Evolutionary conservation across 306 rosid species (phyloP), one percentile per base, ranked within the genome.

Genomic region (Lablab purpureus): DNA sequence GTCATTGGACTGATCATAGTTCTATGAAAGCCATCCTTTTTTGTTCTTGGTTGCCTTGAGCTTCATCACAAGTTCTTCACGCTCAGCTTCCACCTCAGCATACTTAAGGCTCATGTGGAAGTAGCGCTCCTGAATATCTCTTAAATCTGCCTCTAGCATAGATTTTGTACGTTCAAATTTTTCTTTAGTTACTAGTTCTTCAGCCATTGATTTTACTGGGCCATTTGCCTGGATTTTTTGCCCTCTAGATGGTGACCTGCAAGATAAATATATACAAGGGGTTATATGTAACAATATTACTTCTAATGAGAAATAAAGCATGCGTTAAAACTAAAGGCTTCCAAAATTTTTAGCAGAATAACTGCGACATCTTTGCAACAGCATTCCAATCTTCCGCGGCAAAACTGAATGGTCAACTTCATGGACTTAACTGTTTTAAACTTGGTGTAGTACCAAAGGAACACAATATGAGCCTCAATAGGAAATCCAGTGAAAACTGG

Each of bases 1-100:
- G 37, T 59, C 82, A 45, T 15, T 17, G 74, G 62, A 41, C 6
- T 60, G 55, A 63, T 47, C 46, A 4, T 45, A 30, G 65, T 67
- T 83, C 88, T 73, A 91, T 60, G 85, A 86, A 76, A 89, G 81
- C 95, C 97, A 92, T 51, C 93, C 85, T 80, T 86, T 94, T 75
- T 80, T 85, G 30, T 67, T 82, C 74, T 82, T 89, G 73, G 87
- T 59, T 18, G 37, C 34, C 83, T 52, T 95, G 58, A 95, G 93
- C 85, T 85, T 87, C 98, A 95, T 93, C 62, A 95, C 99, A 74
- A 93, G 98, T 47, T 95, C 94, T 82, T 93, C 99, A 10, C 98
- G 97, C 87, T 90, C 84, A 75, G 93, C 81, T 88, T 93, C 99
- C 21, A 87, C 99, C 83, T 95, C 97, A 0, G 98, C 99, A 47